Percentiles rank a stretch among this genome's conserved stretches.
phyloP scores from a whole-genome alignment of 2,329 filamentous ascomycete species.

The Tympanopsis confertula region DNA sequence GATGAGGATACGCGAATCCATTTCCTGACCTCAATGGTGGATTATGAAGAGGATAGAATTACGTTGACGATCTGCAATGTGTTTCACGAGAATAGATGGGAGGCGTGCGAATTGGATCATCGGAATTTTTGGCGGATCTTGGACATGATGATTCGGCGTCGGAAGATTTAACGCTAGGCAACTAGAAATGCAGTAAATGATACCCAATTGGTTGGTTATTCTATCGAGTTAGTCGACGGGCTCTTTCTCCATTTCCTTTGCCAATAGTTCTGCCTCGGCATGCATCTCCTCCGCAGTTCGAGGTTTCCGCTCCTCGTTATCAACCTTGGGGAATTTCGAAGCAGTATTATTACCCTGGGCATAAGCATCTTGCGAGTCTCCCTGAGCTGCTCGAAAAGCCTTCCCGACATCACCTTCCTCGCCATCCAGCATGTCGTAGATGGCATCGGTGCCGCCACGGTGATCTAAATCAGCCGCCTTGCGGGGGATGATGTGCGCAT shows the following conservation, averaged over 20 bases:
- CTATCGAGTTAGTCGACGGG: neutral
- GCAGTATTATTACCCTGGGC: neutral
- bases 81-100: too few relatives aligned
- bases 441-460: constrained; percentile 36
- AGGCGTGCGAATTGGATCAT: too few relatives aligned
- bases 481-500: constrained; percentile 55
- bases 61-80: too few relatives aligned
- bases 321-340: constrained; percentile 32
- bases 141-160: too few relatives aligned
- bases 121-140: too few relatives aligned
- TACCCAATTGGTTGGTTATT: too few relatives aligned
- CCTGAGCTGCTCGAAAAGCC: constrained; percentile 10
- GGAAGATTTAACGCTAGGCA: too few relatives aligned
- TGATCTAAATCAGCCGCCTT: constrained; percentile 32
- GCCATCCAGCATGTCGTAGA: constrained; percentile 52
- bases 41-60: too few relatives aligned
- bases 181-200: too few relatives aligned
- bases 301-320: constrained; percentile 38
- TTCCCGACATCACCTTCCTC: constrained; percentile 46
- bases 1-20: too few relatives aligned
- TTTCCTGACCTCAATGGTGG: too few relatives aligned
- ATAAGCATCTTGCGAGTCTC: constrained; percentile 8
- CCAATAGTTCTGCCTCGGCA: constrained; percentile 44
- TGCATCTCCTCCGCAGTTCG: constrained; percentile 45
- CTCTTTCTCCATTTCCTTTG: constrained; percentile 17